Conservation (phyloP, 2,329 filamentous ascomycete species). For the Botrytis paeoniae region DNA sequence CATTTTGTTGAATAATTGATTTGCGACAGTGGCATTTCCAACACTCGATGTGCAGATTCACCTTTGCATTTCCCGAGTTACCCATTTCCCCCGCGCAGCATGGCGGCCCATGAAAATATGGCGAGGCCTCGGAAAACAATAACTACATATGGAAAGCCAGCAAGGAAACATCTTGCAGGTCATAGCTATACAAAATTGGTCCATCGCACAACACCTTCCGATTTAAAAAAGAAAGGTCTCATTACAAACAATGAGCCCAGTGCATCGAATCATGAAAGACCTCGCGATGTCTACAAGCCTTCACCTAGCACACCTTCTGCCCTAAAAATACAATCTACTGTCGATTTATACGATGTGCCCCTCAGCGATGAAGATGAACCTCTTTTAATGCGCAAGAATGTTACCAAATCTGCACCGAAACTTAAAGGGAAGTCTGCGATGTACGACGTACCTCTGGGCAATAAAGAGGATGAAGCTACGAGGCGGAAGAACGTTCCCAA, state of each 20-base stretch:
- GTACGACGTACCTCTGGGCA: conserved; percentile 30
- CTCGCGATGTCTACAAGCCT: conserved; percentile 3
- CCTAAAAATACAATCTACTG: not conserved
- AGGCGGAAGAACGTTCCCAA: conserved; percentile 25
- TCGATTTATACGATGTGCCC: conserved; percentile 31
- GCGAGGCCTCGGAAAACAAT: conserved; percentile 33
- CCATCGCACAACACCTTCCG: conserved; percentile 28
- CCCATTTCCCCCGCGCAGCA: conserved; percentile 20
- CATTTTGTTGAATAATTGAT: not conserved
- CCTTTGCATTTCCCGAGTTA: conserved; percentile 2
- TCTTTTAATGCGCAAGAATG: conserved; percentile 16
- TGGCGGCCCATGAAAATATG: conserved; percentile 34
- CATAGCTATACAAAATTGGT: conserved; percentile 28
- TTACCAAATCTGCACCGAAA: conserved; percentile 13
- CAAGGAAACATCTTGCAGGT: conserved; percentile 34
- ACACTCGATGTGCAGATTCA: conserved; percentile 15
- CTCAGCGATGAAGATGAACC: conserved; percentile 27
- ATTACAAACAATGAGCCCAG: conserved; percentile 15
- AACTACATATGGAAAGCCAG: conserved; percentile 38
- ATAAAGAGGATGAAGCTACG: conserved; percentile 17
- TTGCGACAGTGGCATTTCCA: conserved; percentile 8
- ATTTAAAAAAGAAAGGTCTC: conserved; percentile 20
- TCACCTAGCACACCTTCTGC: conserved; percentile 16
- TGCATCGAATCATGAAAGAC: conserved; percentile 8
- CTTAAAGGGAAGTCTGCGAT: conserved; percentile 19